These are phyloP conservation scores for Flaveria linearis DNA, from an alignment of 129 eudicot genomes.

Conservation along the genomic window DNA sequence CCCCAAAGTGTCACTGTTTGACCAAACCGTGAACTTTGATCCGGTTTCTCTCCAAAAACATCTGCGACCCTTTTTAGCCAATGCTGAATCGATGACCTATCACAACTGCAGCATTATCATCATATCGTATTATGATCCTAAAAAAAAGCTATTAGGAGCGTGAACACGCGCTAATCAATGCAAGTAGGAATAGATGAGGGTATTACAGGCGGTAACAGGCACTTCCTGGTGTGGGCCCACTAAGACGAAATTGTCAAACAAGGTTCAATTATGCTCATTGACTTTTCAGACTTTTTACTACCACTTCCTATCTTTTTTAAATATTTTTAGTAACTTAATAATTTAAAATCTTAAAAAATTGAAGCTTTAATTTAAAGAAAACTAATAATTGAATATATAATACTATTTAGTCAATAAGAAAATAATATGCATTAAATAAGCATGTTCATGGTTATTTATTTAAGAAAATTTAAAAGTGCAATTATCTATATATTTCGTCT, in stretches of 20 bases:
- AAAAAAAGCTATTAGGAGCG: not conserved
- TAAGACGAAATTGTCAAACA: constrained; percentile 19
- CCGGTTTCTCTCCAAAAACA: no score
- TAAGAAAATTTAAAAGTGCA: no score
- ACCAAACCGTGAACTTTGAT: no score
- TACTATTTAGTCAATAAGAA: not conserved
- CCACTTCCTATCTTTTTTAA: constrained; percentile 2
- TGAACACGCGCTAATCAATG: not conserved
- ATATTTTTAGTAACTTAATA: not conserved
- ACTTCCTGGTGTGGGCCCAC: constrained; percentile 14
- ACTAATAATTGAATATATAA: no score
- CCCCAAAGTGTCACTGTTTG: no score
- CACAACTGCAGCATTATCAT: no score
- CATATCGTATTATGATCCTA: no score
- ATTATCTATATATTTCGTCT: no score
- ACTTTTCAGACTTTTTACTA: constrained; percentile 26
- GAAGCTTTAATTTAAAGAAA: not conserved
- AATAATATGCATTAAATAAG: no score
- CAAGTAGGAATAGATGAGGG: not conserved
- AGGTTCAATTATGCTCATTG: constrained; percentile 20
- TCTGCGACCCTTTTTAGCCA: no score
- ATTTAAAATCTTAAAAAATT: not conserved
- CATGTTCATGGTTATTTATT: no score
- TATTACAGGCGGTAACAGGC: constrained; percentile 9
- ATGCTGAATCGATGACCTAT: no score